Percentiles rank a stretch among this genome's conserved stretches.
phyloP scores from a whole-genome alignment of 306 rosid species.

The Trifolium fragiferum region DNA sequence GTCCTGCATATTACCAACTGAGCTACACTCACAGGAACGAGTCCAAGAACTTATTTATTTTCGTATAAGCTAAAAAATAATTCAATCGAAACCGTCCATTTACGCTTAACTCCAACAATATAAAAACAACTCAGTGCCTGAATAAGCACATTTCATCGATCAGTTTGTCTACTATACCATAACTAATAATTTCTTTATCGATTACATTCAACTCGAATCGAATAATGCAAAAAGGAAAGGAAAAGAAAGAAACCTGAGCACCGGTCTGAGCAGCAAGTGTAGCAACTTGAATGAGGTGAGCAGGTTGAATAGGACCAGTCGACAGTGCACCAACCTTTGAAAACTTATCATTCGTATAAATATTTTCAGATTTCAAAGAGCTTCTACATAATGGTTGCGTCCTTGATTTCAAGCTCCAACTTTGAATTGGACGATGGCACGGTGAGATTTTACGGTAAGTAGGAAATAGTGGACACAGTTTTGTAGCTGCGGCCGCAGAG shows the following conservation, averaged over 20 bases:
- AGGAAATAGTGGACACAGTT: constrained; percentile 32
- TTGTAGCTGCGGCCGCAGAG: constrained; percentile 49
- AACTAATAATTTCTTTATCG: too few species aligned
- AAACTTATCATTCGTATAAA: constrained; percentile 46
- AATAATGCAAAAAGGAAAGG: too few species aligned
- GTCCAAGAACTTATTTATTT: too few species aligned
- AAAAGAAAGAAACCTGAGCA: constrained; percentile 66
- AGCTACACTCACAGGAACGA: too few species aligned
- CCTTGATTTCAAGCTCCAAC: constrained; percentile 41
- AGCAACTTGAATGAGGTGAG: constrained; percentile 80
- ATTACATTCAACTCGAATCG: too few species aligned
- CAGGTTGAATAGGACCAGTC: constrained; percentile 63
- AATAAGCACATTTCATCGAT: too few species aligned
- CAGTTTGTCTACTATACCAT: too few species aligned
- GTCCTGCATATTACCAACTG: too few species aligned
- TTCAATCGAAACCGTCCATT: too few species aligned
- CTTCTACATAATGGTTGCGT: constrained; percentile 41
- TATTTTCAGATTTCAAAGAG: constrained; percentile 64
- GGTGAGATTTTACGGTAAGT: constrained; percentile 30
- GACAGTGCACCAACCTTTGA: constrained; percentile 68
- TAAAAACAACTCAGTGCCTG: too few species aligned
- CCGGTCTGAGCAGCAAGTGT: constrained; percentile 88
- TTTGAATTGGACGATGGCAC: constrained; percentile 28
- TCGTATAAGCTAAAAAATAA: too few species aligned
- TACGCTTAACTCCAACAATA: too few species aligned